phyloP scores from a whole-genome alignment of 2,329 filamentous ascomycete species.

The Xylaria sp. region DNA sequence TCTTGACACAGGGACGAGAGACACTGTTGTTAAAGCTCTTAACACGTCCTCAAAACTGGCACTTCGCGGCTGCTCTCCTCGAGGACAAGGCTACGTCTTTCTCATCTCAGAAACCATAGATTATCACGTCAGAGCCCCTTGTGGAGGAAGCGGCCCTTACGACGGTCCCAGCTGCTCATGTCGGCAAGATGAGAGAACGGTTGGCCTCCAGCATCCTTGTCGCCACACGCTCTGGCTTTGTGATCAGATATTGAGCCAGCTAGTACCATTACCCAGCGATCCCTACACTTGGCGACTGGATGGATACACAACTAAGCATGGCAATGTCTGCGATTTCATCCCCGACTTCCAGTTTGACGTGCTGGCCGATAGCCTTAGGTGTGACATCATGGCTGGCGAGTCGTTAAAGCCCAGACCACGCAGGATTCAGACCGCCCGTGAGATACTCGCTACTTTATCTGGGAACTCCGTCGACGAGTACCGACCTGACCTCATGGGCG shows the following conservation, averaged over 20 bases:
- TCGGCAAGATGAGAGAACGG: constrained; percentile 41
- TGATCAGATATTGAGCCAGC: constrained; percentile 62
- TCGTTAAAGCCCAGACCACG: constrained; percentile 46
- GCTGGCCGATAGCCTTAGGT: constrained; percentile 63
- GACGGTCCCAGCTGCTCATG: constrained; percentile 61
- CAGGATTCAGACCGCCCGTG: constrained; percentile 60
- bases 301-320: constrained; percentile 59
- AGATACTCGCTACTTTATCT: constrained; percentile 61
- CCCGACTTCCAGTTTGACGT: constrained; percentile 62
- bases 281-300: constrained; percentile 55
- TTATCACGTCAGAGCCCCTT: constrained; percentile 61
- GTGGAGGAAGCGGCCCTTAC: constrained; percentile 51
- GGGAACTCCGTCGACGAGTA: constrained; percentile 54
- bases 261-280: constrained; percentile 53
- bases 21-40: constrained; percentile 57
- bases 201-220: constrained; percentile 52
- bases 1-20: constrained; percentile 50
- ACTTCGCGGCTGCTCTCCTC: constrained; percentile 60
- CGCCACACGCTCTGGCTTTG: constrained; percentile 64
- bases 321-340: constrained; percentile 60
- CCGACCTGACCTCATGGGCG: constrained; percentile 57
- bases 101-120: constrained; percentile 65
- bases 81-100: constrained; percentile 63
- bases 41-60: constrained; percentile 60
- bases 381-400: constrained; percentile 53